Base-by-base conservation (phyloP, 169 alveolate species). In the Cryptosporidium muris region DNA sequence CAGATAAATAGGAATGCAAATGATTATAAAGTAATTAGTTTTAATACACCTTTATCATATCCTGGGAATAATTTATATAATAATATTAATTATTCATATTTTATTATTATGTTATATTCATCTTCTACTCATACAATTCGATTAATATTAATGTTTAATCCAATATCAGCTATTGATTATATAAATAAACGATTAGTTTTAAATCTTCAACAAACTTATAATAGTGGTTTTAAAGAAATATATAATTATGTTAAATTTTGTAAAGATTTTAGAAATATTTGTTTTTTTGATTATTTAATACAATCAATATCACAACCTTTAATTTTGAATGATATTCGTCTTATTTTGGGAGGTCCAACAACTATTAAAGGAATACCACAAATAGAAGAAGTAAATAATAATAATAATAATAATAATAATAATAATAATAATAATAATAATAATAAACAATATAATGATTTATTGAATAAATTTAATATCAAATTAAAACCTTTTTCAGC, bases 311-410 rank as follows among this genome's bases (percentile, higher is more conserved):
- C 85, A n/a, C 36, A 49, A 16, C 11, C 60, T 5, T 74, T 74
- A 34, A 74, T 58, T 2, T 9, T 74, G 40, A 74, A 74, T 16
- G 85, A 74, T 51, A 45, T 74, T 58, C 16, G 85, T 8, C 85
- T 74, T 60, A 9, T 74, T 1, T 63, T 74, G n/a, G 56, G 56
- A 12, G 85, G 85, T n/a, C 85, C 85, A 37, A 36, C 54, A 42
- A 56, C 85, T 4, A 74, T 74, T 66, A 42, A 54, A 52, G 60
- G 47, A 40, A 74, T 74, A 40, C 85, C 85, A 42, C 37, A 47
- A 6, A 38, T 74, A 36, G 85, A 74, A 2, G 85, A 74, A 9
- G 16, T 37, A 1, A 64, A 74, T 16, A 43, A 2, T 38, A 25
- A 66, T 1, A 53, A 66, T 11, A 3, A 12, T 42, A 53, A 47